phyloP scores from a whole-genome alignment of 352 stramenopile species.

The Pythium pectinolyticum region DNA sequence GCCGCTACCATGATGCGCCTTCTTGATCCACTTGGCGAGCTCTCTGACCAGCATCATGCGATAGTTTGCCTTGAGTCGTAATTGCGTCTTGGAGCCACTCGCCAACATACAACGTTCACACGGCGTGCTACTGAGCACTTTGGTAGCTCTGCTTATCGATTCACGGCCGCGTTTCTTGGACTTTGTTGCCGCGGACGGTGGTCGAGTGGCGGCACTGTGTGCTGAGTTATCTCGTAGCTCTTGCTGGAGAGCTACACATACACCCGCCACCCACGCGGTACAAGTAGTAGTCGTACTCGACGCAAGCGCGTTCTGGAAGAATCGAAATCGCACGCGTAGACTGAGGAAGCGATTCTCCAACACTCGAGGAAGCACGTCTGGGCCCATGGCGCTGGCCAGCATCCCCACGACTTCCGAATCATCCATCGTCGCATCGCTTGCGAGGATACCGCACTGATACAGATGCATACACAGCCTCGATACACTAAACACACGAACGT shows the following conservation, averaged over 20 bases:
- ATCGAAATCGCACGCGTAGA: slow-evolving; percentile 5
- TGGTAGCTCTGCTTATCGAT: background rate
- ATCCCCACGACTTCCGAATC: slow-evolving; percentile 15
- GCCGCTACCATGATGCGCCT: background rate
- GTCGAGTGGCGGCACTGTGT: background rate
- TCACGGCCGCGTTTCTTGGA: slow-evolving; percentile 25
- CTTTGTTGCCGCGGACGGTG: background rate
- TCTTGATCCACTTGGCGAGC: slow-evolving; percentile 8
- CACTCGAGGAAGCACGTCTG: slow-evolving; percentile 11
- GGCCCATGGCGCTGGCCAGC: slow-evolving; percentile 4
- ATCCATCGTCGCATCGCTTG: background rate
- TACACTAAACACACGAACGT: background rate
- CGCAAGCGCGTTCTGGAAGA: slow-evolving; percentile 12
- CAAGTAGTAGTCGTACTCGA: too few species aligned
- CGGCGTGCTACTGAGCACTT: background rate
- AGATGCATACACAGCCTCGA: slow-evolving; percentile 14
- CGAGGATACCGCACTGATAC: slow-evolving; percentile 21
- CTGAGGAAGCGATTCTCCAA: slow-evolving; percentile 8
- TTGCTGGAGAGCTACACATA: slow-evolving; percentile 8
- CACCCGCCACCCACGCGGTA: slow-evolving; percentile 1
- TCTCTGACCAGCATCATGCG: background rate
- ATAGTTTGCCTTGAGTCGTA: background rate
- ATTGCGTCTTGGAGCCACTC: too few species aligned
- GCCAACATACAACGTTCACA: background rate
- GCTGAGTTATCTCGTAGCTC: slow-evolving; percentile 19